Base-by-base conservation (phyloP, 768 basidiomycete genomes). In the Udeniomyces megalosporus region DNA sequence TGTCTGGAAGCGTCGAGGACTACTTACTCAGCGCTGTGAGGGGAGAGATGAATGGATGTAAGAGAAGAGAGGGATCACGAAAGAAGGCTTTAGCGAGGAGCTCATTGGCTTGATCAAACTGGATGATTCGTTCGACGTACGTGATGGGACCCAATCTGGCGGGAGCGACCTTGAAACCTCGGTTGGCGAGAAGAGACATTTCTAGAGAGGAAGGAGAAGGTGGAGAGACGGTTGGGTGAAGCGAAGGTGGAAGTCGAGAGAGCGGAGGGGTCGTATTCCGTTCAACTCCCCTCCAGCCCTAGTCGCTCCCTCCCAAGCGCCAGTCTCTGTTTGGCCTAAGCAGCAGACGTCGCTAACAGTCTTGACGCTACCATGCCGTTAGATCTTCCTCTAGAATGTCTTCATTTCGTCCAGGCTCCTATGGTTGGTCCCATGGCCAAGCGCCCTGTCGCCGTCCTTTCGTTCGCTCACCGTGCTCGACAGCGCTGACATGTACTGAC, bases 81-180 rank as follows among this genome's bases (percentile, higher is more conserved):
- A 17, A 42, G 38, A 8, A 42, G 38, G 8, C 38, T 8, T 17
- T 17, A 42, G 17, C 10, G 17, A 42, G 17, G 38, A 42, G 38
- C 10, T 42, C 38, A 42, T 42, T 42, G 38, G 10, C 10, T 42
- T 42, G 49, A 69, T 49, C 24, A 68, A 67, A 45, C 65, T 58
- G 12, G 71, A 62, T 35, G 68, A 65, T n/a, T 70, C 48, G 10
- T 66, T 38, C 15, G 67, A 32, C 49, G 35, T 22, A 1, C 60
- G 48, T 15, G 49, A 51, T n/a, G 29, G 44, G 28, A 32, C 26
- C 24, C 45, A 24, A 38, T 26, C 48, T 28, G 56, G 28, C 2
- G 52, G 35, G 29, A 47, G 55, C 24, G 42, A 57, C 35, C 35
- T 46, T 57, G 55, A 57, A 57, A 42, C 38, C 38, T 42, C 38